Base-by-base conservation (phyloP, 495 filamentous ascomycete species). In the Aspergillus cristatus region DNA sequence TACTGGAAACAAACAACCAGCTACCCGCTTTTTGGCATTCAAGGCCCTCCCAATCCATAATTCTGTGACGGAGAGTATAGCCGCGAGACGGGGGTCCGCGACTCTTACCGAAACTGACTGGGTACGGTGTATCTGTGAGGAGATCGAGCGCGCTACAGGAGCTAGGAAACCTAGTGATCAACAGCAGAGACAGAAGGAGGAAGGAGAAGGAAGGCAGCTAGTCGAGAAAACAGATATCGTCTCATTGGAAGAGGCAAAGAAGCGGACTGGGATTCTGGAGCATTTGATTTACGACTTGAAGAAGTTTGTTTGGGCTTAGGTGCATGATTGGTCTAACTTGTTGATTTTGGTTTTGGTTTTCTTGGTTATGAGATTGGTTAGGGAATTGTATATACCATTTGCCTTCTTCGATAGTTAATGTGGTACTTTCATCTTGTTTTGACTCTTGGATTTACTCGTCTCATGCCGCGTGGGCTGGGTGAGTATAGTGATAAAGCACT, bases 281-380 rank as follows among this genome's bases (percentile, higher is more conserved):
- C 77, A 86, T 55, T 56, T 88, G 51, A 82, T 84, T 7, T 83
- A 95, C 67, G 79, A 78, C 40, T 65, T 96, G 35, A 94, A 90
- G 74, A 89, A 84, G 70, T 58, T 95, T 57, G 84, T 96, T 16
- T 96, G 89, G 89, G 84, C 83, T 40, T 91, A n/a, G n/a, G n/a
- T n/a, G n/a, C n/a, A n/a, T n/a, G n/a, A n/a, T n/a, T n/a, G n/a
- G n/a, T n/a, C n/a, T n/a, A n/a, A n/a, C n/a, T n/a, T n/a, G n/a
- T n/a, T 24, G 20, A 24, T 24, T 8, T 24, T 24, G 4, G 4
- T 24, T 35, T 12, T 31, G 4, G 4, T 38, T 25, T 13, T 38
- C 17, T 26, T 26, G 14, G 37, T 14, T 13, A 16, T 4, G 2
- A 36, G 16, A 12, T 22, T 36, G 11, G 20, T 24, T n/a, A n/a